phyloP scores from a whole-genome alignment of 2,329 filamentous ascomycete genomes.

The Alternaria sp. region DNA sequence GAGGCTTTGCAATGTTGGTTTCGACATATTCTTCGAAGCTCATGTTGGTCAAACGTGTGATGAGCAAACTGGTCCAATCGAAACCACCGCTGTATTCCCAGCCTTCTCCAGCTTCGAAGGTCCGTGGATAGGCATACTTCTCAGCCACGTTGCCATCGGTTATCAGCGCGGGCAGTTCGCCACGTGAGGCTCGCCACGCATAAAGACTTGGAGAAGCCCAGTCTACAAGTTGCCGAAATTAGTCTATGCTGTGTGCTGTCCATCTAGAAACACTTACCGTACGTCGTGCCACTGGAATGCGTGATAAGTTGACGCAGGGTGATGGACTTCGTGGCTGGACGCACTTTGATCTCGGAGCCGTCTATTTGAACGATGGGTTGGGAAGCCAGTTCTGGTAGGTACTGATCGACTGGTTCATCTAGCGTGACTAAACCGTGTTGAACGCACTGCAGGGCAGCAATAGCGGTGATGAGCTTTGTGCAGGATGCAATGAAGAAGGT shows the following conservation, averaged over 20 bases:
- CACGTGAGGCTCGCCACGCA: slow-evolving; percentile 50
- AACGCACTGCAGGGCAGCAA: slow-evolving; percentile 39
- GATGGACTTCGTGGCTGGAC: slow-evolving; percentile 16
- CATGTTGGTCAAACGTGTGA: slow-evolving; percentile 50
- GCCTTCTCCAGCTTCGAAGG: slow-evolving; percentile 48
- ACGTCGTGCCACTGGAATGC: slow-evolving; percentile 56
- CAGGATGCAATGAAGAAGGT: slow-evolving; percentile 57
- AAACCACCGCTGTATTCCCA: slow-evolving; percentile 58
- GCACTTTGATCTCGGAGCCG: slow-evolving; percentile 9
- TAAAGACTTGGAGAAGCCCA: slow-evolving; percentile 49
- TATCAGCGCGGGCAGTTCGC: slow-evolving; percentile 17
- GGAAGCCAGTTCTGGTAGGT: slow-evolving; percentile 29
- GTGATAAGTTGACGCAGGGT: slow-evolving; percentile 53
- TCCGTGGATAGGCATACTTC: slow-evolving; percentile 44
- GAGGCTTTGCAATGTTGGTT: slow-evolving; percentile 51
- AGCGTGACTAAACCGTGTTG: slow-evolving; percentile 35
- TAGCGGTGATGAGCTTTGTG: slow-evolving; percentile 41
- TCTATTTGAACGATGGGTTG: slow-evolving; percentile 19
- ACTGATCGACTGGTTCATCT: slow-evolving; percentile 31
- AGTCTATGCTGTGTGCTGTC: neutral
- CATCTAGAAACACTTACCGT: slow-evolving; percentile 20
- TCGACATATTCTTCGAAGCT: slow-evolving; percentile 52
- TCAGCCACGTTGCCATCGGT: slow-evolving; percentile 18
- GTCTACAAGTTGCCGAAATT: slow-evolving; percentile 27
- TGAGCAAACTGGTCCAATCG: slow-evolving; percentile 57